Conservation (phyloP, 1,284 basidiomycete species). For the Xerocomus nothofagi region DNA sequence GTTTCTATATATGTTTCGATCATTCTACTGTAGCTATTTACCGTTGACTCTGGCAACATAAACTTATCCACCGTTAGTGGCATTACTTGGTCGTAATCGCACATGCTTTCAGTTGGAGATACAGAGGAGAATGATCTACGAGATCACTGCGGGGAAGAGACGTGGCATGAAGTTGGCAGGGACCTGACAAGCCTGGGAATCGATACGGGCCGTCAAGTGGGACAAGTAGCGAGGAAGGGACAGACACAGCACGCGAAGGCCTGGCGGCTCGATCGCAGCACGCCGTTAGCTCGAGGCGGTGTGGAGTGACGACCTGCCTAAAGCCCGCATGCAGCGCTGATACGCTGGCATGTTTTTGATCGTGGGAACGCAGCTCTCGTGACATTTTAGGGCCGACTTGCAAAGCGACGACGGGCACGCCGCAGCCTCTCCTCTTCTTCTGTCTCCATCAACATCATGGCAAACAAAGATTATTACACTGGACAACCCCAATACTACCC, state of each 20-base stretch:
- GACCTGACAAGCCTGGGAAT: conserved; percentile 23
- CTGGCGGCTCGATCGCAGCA: too few species aligned
- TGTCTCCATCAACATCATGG: conserved; percentile 47
- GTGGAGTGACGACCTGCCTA: background rate
- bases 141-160: conserved; percentile 1
- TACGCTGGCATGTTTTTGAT: background rate
- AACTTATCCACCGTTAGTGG: conserved; percentile 10
- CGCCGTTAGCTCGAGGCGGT: conserved; percentile 30
- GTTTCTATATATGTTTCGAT: conserved; percentile 29
- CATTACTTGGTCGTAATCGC: conserved; percentile 19
- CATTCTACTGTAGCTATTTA: conserved; percentile 31
- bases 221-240: conserved; percentile 1
- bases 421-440: conserved; percentile 3
- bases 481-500: conserved; percentile 65
- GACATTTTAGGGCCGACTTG: conserved; percentile 30
- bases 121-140: background rate
- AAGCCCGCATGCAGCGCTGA: conserved; percentile 1
- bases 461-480: conserved; percentile 72
- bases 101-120: conserved; percentile 16
- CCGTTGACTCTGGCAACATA: conserved; percentile 15
- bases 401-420: conserved; percentile 9
- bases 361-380: conserved; percentile 25
- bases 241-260: conserved; percentile 17
- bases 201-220: conserved; percentile 5
- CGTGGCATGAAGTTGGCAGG: background rate